Evolutionary conservation across 106 monocot genomes (phyloP), one percentile per base, ranked within the genome.

Genomic region (Acanthochlamys bracteata): DNA sequence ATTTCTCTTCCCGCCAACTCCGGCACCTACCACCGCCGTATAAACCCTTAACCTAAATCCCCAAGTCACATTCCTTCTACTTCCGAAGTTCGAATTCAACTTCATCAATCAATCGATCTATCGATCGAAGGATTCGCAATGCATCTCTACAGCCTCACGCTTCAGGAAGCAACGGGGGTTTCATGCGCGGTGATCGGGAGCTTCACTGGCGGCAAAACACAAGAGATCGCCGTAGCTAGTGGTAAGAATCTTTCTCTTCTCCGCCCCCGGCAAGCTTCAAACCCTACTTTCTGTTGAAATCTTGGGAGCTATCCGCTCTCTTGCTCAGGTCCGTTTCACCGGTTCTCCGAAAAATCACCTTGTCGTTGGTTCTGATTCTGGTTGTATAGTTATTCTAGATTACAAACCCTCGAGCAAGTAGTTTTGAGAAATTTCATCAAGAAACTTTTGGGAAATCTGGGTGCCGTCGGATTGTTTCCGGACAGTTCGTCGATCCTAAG

Each of bases 401-500:
- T 98, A 85, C 74, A 80, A 74, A 72, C 73, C 69, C 39, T 83
- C 85, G 58, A 55, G 51, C 24, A 83, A 82, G n/a, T 75, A 24
- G 53, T 64, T 91, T 98, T 72, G 83, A 98, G 55, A 91, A 98
- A 72, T 66, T 98, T 42, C 91, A 98, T 59, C 96, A 98, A 79
- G 96, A 98, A 72, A 98, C 96, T 41, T 98, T 98, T 53, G 96
- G 96, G 51, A 98, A 98, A 78, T 98, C 96, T 13, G 96, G 96
- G 10, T 98, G 96, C 83, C 77, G 96, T 55, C 82, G 96, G 68
- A 91, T 91, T 41, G 96, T 98, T 39, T 91, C 96, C 7, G 96
- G 96, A 25, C 88, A 98, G 83, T 85, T 77, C 14, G 96, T 91
- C 20, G 96, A 98, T 46, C 96, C 96, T 54, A 98, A 98, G 73